Base-by-base conservation (phyloP, 805 yeast genomes). In the Saturnispora kantuleensis region DNA sequence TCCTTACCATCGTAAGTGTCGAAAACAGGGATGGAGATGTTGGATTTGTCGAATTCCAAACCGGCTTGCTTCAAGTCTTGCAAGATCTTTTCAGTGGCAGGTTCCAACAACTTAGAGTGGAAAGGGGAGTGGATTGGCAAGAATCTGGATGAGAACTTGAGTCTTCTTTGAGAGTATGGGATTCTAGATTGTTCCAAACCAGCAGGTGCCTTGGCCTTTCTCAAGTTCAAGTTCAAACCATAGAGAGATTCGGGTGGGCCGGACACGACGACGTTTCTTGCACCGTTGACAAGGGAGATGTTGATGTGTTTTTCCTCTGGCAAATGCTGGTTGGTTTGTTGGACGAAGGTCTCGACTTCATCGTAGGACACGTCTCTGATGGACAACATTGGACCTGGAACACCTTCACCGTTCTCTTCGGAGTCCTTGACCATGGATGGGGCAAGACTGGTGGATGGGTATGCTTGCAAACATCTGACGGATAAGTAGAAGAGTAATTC, bases 241-340 rank as follows among this genome's bases (percentile, higher is more conserved):
- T 90, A 93, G 50, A 93, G 72, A 3, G 97, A 88, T 74, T 89
- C 96, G 46, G 99, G 97, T 40, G 97, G 98, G 64, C 99, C 99
- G 17, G 95, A 78, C 39, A 90, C 88, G 46, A 93, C 98, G 69
- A 88, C 74, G 66, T 88, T 86, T 70, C 96, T 79, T 39, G 96
- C 96, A 64, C 98, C 98, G 62, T 93, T 93, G 56, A 89, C 74
- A 63, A 93, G 77, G 36, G 97, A 88, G 52, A 93, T 81, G 49
- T 81, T 85, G 58, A 93, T 82, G 60, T 87, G 96, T 67, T 86
- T 87, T 57, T 86, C 96, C 43, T 71, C 69, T 55, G 98, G 97
- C 68, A 93, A 76, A 68, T 89, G 97, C 60, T 83, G 78, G 69
- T 93, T 93, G 48, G 99, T 93, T 64, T 77, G 78, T 50, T 81